Evolutionary conservation across 2,329 filamentous ascomycete genomes (phyloP), one percentile per base, ranked within the genome.

Genomic region (Penicillium digitatum): DNA sequence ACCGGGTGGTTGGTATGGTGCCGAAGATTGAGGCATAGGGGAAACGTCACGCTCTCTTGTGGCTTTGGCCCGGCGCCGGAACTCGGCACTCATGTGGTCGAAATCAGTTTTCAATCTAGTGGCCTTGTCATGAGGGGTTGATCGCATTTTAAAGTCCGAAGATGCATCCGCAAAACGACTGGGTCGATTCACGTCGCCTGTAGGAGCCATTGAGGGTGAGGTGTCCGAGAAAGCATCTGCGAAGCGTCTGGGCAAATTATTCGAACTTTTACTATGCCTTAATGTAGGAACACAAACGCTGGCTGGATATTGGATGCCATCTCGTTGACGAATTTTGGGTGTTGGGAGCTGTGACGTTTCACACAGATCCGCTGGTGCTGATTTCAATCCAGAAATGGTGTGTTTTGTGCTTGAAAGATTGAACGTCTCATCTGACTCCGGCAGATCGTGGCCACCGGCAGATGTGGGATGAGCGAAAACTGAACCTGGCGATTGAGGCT

Each of bases 11-110:
- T 84, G 81, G 5, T 81, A 79, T 10, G 91, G 74, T 56, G 86
- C 87, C 7, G 86, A 85, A 0, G 86, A 78, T 1, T 86, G 81
- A 3, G 88, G 87, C 58, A 91, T 78, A 0, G 87, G 86, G 0
- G 87, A 87, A 8, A 88, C 76, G 9, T 81, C 81, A 35, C 83
- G 81, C 54, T 80, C 78, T 54, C 79, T 76, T 2, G 78, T 75
- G 14, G 80, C 78, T 7, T 82, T 84, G 2, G 82, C 79, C 24
- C 84, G 81, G 44, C 83, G 77, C 44, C 81, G 79, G 44, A 80
- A 69, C 32, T 69, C 65, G 6, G 62, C 39, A 46, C 68, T 73
- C 59, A 70, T 71, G 31, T 66, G 67, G 34, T 62, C 56, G 14
- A 69, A 61, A 39, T 70, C 62, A 6, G 66, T 55, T 12, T 59